These are phyloP conservation scores for Monarda citriodora DNA, from an alignment of 305 asterid species.

Conservation along the genomic window DNA sequence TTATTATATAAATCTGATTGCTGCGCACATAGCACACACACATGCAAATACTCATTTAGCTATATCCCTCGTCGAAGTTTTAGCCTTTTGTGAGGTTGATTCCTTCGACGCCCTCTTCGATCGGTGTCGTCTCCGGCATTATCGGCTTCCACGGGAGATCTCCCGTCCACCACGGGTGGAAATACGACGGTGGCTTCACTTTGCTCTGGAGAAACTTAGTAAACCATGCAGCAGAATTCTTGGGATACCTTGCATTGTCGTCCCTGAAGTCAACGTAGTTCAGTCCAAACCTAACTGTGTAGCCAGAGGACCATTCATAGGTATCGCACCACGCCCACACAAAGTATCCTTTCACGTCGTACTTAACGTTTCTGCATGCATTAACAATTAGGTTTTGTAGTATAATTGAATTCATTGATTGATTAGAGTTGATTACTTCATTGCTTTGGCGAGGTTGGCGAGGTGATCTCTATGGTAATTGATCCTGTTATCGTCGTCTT, in stretches of 20 bases:
- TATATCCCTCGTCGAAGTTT: too few relatives aligned
- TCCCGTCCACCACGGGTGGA: neutral
- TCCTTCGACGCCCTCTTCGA: too few relatives aligned
- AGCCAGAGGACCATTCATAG: conserved; percentile 42
- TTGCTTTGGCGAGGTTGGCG: conserved; percentile 22
- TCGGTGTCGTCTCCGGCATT: too few relatives aligned
- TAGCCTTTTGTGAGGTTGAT: too few relatives aligned
- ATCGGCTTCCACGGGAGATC: too few relatives aligned
- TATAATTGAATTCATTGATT: too few relatives aligned
- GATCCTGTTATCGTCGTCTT: conserved; percentile 8
- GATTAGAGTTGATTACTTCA: neutral
- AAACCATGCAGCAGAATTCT: conserved; percentile 27
- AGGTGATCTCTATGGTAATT: conserved; percentile 22
- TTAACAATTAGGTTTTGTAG: neutral
- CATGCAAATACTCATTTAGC: too few relatives aligned
- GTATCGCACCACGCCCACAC: conserved; percentile 46
- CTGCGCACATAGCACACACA: too few relatives aligned
- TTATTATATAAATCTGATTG: too few relatives aligned
- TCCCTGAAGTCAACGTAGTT: conserved; percentile 32
- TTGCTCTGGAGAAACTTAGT: conserved; percentile 13
- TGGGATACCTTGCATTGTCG: conserved; percentile 23
- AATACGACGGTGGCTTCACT: neutral
- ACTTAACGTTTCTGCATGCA: neutral
- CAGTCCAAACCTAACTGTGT: conserved; percentile 35
- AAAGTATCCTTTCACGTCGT: conserved; percentile 33